Evolutionary conservation across 352 stramenopile species (phyloP).

Genomic region (Phytophthora pluvialis): DNA sequence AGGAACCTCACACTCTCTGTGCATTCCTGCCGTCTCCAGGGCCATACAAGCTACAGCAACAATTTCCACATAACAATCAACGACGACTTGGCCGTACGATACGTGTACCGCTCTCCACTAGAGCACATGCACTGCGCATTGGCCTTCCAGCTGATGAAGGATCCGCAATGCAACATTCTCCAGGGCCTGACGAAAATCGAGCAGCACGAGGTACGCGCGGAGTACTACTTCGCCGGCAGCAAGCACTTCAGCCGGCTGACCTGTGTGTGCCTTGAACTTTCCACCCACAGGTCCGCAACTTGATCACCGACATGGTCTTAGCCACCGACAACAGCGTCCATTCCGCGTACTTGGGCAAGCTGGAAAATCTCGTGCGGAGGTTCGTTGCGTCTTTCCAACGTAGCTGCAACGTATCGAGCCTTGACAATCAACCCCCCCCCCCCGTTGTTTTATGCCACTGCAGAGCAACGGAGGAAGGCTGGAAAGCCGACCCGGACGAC

Average conservation of each 20-base stretch:
- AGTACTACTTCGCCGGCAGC: background rate
- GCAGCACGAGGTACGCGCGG: constrained; percentile 61
- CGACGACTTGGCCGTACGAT: constrained; percentile 80
- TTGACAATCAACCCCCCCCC: background rate
- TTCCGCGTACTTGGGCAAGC: constrained; percentile 74
- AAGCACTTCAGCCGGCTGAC: constrained; percentile 3
- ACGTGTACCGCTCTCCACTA: constrained; percentile 83
- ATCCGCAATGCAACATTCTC: constrained; percentile 74
- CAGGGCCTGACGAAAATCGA: constrained; percentile 75
- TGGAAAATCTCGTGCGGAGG: constrained; percentile 75
- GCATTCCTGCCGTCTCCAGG: constrained; percentile 31
- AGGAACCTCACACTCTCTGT: background rate
- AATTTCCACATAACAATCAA: constrained; percentile 88
- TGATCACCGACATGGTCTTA: constrained; percentile 88
- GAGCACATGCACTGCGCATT: constrained; percentile 90
- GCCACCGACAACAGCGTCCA: constrained; percentile 91
- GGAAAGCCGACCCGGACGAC: constrained; percentile 69
- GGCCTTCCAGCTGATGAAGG: constrained; percentile 80
- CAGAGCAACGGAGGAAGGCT: constrained; percentile 52
- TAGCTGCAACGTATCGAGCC: background rate
- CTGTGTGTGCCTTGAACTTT: background rate
- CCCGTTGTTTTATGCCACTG: background rate
- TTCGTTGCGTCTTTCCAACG: constrained; percentile 19
- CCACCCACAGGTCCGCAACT: constrained; percentile 54
- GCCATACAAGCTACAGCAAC: constrained; percentile 89